phyloP scores from a whole-genome alignment of 148 eudicot species.

The Cornus controversa region DNA sequence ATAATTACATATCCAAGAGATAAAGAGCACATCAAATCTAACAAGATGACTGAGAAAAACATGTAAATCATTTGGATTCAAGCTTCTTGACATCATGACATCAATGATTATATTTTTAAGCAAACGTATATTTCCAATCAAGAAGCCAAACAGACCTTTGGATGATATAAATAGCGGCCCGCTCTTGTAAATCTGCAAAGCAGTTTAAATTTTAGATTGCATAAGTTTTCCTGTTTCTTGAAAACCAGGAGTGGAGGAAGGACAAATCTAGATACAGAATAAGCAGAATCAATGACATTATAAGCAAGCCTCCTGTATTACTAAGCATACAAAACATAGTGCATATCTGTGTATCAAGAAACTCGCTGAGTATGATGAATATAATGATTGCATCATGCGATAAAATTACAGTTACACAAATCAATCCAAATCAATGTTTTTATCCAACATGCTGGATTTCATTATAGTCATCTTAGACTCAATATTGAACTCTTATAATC shows the following conservation, averaged over 20 bases:
- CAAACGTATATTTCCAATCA: constrained; percentile 6
- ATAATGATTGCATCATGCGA: not conserved
- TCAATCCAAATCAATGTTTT: not conserved
- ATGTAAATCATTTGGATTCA: not conserved
- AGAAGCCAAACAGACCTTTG: constrained; percentile 58
- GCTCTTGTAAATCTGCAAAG: constrained; percentile 77
- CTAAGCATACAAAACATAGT: not conserved
- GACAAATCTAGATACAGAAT: not conserved
- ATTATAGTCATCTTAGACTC: not conserved
- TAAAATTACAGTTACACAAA: not conserved
- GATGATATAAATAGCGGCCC: constrained; percentile 87
- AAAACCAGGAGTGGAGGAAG: not conserved
- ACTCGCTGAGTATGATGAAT: not conserved
- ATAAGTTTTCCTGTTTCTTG: not conserved
- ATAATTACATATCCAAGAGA: not conserved
- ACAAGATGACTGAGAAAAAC: too few species aligned
- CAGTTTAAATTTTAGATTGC: constrained; percentile 1
- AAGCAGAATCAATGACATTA: not conserved
- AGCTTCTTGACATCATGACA: not conserved
- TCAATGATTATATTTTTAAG: not conserved
- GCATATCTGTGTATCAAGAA: not conserved
- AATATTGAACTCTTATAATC: not conserved
- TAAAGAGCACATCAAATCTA: not conserved
- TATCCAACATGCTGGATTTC: not conserved
- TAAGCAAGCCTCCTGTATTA: not conserved